A percentile compares a stretch with the other conserved stretches of the same genome.
These are phyloP conservation scores for Trichocladium uniseriatum DNA, from an alignment of 495 filamentous ascomycete genomes.

Conservation along the genomic window DNA sequence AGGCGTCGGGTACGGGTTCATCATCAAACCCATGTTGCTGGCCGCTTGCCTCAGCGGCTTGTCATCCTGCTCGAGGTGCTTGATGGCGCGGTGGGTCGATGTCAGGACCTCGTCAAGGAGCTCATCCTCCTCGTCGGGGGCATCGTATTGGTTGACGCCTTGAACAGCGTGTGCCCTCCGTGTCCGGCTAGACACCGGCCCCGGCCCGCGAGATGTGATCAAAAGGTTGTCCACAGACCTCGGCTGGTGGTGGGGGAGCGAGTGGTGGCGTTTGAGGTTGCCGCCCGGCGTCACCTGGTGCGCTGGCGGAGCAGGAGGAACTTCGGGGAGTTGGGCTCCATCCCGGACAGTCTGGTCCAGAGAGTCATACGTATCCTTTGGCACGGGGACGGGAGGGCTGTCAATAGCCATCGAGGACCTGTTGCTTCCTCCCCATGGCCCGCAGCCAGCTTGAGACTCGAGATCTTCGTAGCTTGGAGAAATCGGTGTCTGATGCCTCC, in stretches of 20 bases:
- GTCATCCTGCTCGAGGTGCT: conserved; percentile 41
- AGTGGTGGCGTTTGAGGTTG: conserved; percentile 59
- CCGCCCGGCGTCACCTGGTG: conserved; percentile 43
- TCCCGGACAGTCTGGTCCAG: conserved; percentile 73
- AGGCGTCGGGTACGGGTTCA: conserved; percentile 84
- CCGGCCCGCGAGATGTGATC: conserved; percentile 41
- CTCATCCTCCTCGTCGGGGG: conserved; percentile 94
- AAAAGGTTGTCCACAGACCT: conserved; percentile 55
- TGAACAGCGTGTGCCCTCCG: conserved; percentile 70
- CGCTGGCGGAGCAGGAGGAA: conserved; percentile 46
- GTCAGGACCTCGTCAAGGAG: conserved; percentile 71
- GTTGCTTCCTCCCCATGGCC: conserved; percentile 75
- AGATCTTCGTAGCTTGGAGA: conserved; percentile 72
- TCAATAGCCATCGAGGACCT: conserved; percentile 79
- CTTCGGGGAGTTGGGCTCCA: conserved; percentile 52
- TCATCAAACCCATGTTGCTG: conserved; percentile 50
- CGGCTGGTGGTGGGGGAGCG: conserved; percentile 60
- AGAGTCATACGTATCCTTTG: conserved; percentile 53
- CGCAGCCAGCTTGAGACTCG: conserved; percentile 85
- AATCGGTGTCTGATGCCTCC: conserved; percentile 68
- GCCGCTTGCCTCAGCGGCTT: conserved; percentile 45
- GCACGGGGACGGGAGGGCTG: conserved; percentile 40
- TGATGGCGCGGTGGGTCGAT: conserved; percentile 42
- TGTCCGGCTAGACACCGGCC: conserved; percentile 74
- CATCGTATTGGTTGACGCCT: conserved; percentile 79